phyloP scores from a whole-genome alignment of 2,329 filamentous ascomycete genomes.

The Botrytis tulipae region DNA sequence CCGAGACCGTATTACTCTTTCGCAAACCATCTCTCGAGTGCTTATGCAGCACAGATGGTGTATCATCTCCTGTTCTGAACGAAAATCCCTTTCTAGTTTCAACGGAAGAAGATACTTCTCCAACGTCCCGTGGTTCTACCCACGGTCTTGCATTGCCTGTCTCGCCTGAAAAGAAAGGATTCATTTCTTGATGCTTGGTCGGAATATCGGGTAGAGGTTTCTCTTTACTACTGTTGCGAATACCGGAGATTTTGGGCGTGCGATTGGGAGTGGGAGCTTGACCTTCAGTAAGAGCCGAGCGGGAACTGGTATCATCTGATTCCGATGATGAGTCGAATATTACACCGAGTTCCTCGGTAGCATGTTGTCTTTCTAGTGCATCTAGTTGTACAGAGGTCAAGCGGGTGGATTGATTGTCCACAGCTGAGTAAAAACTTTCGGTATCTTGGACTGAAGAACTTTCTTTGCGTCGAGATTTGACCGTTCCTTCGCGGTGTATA shows the following conservation, averaged over 20 bases:
- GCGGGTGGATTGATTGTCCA: background rate
- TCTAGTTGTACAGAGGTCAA: conserved; percentile 22
- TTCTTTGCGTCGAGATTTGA: background rate
- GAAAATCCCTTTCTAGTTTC: conserved; percentile 29
- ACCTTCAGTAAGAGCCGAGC: background rate
- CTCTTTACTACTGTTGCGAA: conserved; percentile 10
- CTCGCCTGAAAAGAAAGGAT: background rate
- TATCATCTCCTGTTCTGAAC: conserved; percentile 34
- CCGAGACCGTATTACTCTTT: background rate
- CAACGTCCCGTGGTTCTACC: background rate
- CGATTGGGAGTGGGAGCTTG: background rate
- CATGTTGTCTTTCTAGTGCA: conserved; percentile 21
- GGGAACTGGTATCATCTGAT: conserved; percentile 25
- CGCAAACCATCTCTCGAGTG: background rate
- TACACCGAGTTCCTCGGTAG: conserved; percentile 22
- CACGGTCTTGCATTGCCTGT: background rate
- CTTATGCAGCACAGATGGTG: background rate
- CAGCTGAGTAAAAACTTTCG: conserved; percentile 1
- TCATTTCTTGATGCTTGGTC: background rate
- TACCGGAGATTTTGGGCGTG: background rate
- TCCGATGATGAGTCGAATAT: conserved; percentile 26
- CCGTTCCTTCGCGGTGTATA: background rate
- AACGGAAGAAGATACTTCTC: background rate
- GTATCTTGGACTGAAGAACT: conserved; percentile 5
- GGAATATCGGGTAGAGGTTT: conserved; percentile 29